A percentile compares a stretch with the other conserved stretches of the same genome.
These are phyloP conservation scores for Globisporangium cystogenes DNA, from an alignment of 352 stramenopile species.

Conservation along the genomic window DNA sequence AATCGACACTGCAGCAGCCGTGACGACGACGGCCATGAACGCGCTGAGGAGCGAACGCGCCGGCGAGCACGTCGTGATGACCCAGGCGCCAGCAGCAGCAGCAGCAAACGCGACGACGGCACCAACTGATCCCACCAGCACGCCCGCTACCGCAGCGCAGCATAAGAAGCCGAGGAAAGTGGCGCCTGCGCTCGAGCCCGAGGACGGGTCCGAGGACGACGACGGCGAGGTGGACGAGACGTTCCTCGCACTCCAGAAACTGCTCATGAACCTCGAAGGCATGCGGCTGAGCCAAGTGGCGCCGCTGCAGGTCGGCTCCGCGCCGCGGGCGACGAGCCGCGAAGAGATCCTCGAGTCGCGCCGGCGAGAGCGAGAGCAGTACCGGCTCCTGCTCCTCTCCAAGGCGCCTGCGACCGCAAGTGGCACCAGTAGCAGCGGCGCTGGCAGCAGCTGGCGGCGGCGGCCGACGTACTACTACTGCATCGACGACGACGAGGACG, in stretches of 20 bases:
- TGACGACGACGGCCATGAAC: too few species aligned
- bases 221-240: constrained; percentile 78
- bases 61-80: too few species aligned
- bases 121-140: background rate
- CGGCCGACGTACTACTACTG: constrained; percentile 37
- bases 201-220: constrained; percentile 36
- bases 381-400: constrained; percentile 55
- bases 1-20: too few species aligned
- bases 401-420: constrained; percentile 9
- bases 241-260: constrained; percentile 70
- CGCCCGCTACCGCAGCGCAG: background rate
- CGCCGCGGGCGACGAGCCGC: constrained; percentile 25
- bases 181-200: constrained; percentile 21
- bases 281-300: constrained; percentile 19
- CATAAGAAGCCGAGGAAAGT: constrained; percentile 42
- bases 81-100: background rate
- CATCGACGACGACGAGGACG: constrained; percentile 65
- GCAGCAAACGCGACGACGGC: background rate
- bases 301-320: constrained; percentile 6
- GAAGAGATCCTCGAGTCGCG: constrained; percentile 72
- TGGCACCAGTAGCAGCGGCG: background rate
- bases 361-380: constrained; percentile 60
- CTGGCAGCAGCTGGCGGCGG: constrained; percentile 24
- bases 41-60: too few species aligned
- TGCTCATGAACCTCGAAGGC: constrained; percentile 60